Evolutionary conservation across 2,329 filamentous ascomycete genomes (phyloP), one percentile per base, ranked within the genome.

Genomic region (Bipolaris gigantea): DNA sequence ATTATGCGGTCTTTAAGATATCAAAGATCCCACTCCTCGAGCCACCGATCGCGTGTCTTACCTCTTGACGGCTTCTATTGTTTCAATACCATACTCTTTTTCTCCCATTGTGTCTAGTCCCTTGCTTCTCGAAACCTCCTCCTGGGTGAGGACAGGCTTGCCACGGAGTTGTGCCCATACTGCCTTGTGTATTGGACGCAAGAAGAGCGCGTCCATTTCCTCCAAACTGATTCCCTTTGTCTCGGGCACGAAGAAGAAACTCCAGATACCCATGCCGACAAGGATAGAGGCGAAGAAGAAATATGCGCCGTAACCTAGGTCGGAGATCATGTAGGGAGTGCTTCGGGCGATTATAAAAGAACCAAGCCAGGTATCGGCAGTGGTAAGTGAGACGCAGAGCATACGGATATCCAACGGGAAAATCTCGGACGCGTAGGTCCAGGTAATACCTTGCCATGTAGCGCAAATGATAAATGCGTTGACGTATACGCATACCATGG

Each of bases 401-500:
- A 75, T 73, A 25, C 74, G 66, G 47, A 77, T 76, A 35, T 76
- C 71, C 18, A 76, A 61, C 0, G 72, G 73, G 57, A 80, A 82
- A 48, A 81, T 80, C 57, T 83, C 81, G 2, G 78, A 77, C 8
- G 75, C 76, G 48, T 80, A 79, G 0, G 78, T 77, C 71, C 72
- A 77, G 0, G 73, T 71, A 11, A 76, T 75, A 1, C 70, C 73
- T 44, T 77, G 74, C 75, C 76, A 77, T 1, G 74, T 76, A 1
- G 75, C 73, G 46, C 74, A 80, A 43, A 81, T 82, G 58, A 83
- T 82, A 40, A 82, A 75, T 1, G 76, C 81, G 57, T 83, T 83
- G 1, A 83, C 71, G 72, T 83, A 83, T 21, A 84, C 79, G 64
- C 80, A 80, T 2, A 80, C 81, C 30, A 81, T 83, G 7, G 81